Base-by-base conservation (phyloP, 108 stramenopile species). In the Cylindrotheca closterium region DNA sequence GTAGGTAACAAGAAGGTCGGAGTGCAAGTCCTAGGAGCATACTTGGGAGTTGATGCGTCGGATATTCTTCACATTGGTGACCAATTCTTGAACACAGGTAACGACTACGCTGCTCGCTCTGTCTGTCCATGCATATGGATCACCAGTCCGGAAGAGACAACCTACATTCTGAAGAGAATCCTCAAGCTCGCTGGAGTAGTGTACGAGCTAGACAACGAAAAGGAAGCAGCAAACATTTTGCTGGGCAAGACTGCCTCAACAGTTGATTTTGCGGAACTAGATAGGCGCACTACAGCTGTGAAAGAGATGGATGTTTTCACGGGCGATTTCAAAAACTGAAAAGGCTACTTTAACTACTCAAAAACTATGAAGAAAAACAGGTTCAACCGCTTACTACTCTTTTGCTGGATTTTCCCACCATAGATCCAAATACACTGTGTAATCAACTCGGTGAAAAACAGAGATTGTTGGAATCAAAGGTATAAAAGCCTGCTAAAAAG, bases 121-220 rank as follows among this genome's bases (percentile, higher is more conserved):
- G 73, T 86, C 7, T 87, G 87, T 34, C 93, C 93, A 0, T 95
- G 93, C 63, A 88, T 93, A 31, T 96, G 96, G 96, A 96, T 96
- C 31, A 94, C 88, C 3, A 69, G 58, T n/a, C 96, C 96, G 10
- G 83, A 85, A 3, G 96, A 96, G 65, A 96, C 96, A 19, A 88
- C 89, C 3, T 93, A 92, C 58, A 89, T 96, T 57, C 66, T 96
- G 15, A 93, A 93, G 73, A 74, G 79, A 18, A 89, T 96, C 46
- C 67, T 96, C 45, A 74, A 84, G 23, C 61, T 95, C 12, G 86
- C 91, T 15, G 91, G 91, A 27, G 73, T 89, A 2, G 65, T 33
- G 0, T 53, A 55, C 52, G 5, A 22, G 8, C 19, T 74, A 3
- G 48, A 65, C 7, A 45, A 63, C 27, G 54, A 30, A 4, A 62